A percentile compares a stretch with the other conserved stretches of the same genome.
Conservation (phyloP, 129 eudicot species). For the Escallonia herrerae region DNA sequence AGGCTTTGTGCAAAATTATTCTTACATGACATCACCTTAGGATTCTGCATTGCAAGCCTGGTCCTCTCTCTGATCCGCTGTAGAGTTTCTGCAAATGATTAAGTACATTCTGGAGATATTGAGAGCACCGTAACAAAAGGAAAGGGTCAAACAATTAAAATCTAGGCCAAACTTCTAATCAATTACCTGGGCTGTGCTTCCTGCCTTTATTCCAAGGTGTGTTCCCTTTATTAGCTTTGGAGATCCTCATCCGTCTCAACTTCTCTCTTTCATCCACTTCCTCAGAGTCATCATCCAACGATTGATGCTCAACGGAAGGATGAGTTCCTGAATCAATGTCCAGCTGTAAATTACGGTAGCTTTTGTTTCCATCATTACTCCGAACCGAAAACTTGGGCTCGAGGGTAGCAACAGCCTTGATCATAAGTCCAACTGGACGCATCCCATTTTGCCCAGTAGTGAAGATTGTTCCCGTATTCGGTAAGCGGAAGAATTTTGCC, state of each 20-base stretch:
- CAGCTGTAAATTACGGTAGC: slow-evolving; percentile 8
- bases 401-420: slow-evolving; percentile 73
- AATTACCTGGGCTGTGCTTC: slow-evolving; percentile 77
- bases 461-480: slow-evolving; percentile 9
- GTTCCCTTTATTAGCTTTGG: slow-evolving; percentile 80
- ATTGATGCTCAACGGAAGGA: slow-evolving; percentile 15
- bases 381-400: slow-evolving; percentile 30
- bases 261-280: slow-evolving; percentile 57
- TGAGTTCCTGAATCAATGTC: slow-evolving; percentile 15
- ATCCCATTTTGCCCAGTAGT: slow-evolving; percentile 6
- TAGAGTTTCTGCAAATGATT: slow-evolving; percentile 61
- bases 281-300: slow-evolving; percentile 32
- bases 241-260: slow-evolving; percentile 83
- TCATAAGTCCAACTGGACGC: slow-evolving; percentile 29
- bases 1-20: slow-evolving; percentile 7
- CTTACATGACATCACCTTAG: slow-evolving; percentile 87
- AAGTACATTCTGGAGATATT: background rate
- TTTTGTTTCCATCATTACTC: slow-evolving; percentile 14
- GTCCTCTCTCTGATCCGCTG: slow-evolving; percentile 73
- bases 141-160: background rate
- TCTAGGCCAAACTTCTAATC: background rate
- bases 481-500: slow-evolving; percentile 23
- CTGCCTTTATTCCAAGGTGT: slow-evolving; percentile 84
- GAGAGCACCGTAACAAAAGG: background rate
- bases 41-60: slow-evolving; percentile 83